Conservation (phyloP, 164 flowering plant genomes). For the Tetracentron sinense region DNA sequence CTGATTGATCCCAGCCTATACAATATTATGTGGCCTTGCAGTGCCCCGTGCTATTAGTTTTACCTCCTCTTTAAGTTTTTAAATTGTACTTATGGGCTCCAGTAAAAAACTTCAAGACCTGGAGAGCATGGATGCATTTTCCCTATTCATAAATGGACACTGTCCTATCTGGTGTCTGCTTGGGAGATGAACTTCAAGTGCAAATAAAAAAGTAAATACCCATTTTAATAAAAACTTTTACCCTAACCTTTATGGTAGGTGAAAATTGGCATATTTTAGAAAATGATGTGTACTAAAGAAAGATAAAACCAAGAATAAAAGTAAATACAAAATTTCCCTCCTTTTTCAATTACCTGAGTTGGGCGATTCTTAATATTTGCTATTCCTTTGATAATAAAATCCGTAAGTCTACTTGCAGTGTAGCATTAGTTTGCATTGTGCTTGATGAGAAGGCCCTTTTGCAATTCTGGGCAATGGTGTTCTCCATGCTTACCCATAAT, state of each 20-base stretch:
- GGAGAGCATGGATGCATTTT: too few species aligned
- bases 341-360: constrained; percentile 54
- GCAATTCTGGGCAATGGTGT: constrained; percentile 80
- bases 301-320: too few species aligned
- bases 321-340: too few species aligned
- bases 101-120: too few species aligned
- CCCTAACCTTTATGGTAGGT: neutral
- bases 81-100: neutral
- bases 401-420: constrained; percentile 81
- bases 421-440: constrained; percentile 95
- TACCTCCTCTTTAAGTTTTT: too few species aligned
- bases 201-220: neutral
- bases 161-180: neutral
- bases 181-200: neutral
- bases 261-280: neutral
- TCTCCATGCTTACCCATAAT: constrained; percentile 84
- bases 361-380: constrained; percentile 72
- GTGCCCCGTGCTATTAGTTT: too few species aligned
- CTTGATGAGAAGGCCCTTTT: constrained; percentile 86
- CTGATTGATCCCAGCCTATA: too few species aligned
- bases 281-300: neutral
- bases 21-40: too few species aligned
- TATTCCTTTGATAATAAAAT: constrained; percentile 85
- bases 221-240: too few species aligned
- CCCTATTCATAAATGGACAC: too few species aligned